Evolutionary conservation across 345 rosid genomes (phyloP).

Genomic region (Camelina neglecta): DNA sequence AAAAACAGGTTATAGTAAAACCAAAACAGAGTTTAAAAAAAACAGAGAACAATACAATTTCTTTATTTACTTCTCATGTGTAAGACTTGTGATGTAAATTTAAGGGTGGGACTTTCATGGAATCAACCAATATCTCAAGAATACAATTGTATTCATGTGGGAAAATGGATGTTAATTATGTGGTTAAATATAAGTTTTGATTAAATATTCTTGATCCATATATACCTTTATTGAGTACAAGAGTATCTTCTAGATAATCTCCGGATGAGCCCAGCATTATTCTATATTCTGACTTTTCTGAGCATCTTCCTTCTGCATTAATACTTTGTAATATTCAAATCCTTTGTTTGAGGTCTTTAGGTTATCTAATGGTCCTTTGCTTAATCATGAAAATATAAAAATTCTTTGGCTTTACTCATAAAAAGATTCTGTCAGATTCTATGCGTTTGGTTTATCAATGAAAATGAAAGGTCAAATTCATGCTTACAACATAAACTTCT

Average conservation of each 20-base stretch:
- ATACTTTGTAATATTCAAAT: background rate
- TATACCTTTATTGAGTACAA: background rate
- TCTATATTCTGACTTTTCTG: background rate
- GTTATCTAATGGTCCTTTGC: background rate
- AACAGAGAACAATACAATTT: background rate
- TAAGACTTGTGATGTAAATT: background rate
- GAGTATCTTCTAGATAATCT: background rate
- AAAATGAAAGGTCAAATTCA: constrained; percentile 16
- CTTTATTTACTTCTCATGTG: background rate
- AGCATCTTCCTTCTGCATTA: background rate
- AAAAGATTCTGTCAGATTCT: constrained; percentile 22
- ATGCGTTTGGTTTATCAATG: constrained; percentile 5
- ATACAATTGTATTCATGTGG: background rate
- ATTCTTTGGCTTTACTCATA: background rate
- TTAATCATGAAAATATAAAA: constrained; percentile 1
- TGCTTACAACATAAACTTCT: background rate
- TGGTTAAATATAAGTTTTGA: background rate
- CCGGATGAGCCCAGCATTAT: background rate
- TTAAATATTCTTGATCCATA: background rate
- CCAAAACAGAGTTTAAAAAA: background rate
- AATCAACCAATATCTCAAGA: background rate
- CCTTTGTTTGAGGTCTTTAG: background rate
- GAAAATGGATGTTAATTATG: background rate
- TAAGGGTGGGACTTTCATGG: background rate
- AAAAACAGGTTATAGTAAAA: background rate